Evolutionary conservation across 495 filamentous ascomycete species (phyloP), one percentile per base, ranked within the genome.

Genomic region (Trypethelium eluteriae): DNA sequence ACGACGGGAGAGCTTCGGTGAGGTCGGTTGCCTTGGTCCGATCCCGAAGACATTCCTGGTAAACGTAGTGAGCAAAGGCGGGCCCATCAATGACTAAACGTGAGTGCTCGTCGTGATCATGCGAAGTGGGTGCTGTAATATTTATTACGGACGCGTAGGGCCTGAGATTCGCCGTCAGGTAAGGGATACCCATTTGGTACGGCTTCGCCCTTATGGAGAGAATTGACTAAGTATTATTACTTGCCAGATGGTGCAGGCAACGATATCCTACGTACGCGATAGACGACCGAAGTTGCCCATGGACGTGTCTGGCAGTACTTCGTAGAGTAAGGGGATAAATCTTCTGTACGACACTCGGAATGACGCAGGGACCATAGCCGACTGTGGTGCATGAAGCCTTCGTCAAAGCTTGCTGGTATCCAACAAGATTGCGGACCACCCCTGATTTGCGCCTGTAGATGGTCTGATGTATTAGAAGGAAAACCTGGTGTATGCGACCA

Each of bases 41-140:
- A 79, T 74, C 74, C 4, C 72, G 76, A 4, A 86, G 73, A 38
- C 87, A 79, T 12, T 83, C 74, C 11, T 82, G 74, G 57, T 87
- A 84, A 46, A 93, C 77, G 71, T 90, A 83, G 69, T 92, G 86
- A 4, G 89, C 88, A 25, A 95, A 79, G 12, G 83, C 86, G 0
- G 91, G 90, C 0, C 91, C 91, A 69, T 95, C 91, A 62, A 95
- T 84, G 44, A 88, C 85, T 5, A 89, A 79, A 76, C 71, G 2
- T 67, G 67, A 18, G 9, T 11, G 3, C 11, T 63, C 10, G 67
- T 64, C 7, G 62, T 64, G 5, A 69, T 36, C 72, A 16, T 61
- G 64, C 7, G 67, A 4, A 14, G 35, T 44, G 1, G 6, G 39
- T 25, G 18, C 7, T 61, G 41, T 35, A 18, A 41, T 3, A 91